Base-by-base conservation (phyloP, 257 asterid genomes). In the Cordia subcordata region DNA sequence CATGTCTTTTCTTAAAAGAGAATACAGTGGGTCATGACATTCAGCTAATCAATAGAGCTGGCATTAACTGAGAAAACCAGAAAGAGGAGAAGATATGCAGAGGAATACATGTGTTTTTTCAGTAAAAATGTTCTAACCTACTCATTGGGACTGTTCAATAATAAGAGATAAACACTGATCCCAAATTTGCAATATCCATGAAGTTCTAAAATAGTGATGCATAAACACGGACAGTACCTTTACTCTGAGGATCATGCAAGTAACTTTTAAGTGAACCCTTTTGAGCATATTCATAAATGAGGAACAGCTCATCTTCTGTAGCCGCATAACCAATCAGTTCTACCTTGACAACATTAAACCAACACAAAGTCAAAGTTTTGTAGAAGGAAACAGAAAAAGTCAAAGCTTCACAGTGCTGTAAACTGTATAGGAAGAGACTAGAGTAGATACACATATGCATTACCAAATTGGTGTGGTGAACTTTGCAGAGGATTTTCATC, bases 401-500 rank as follows among this genome's bases (percentile, higher is more conserved):
- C 67, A 18, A 13, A 35, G 13, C n/a, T 58, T 19, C 33, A 11
- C 50, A 32, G 58, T 53, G 53, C 16, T 53, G 66, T 62, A 64
- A 27, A 27, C 35, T 27, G 6, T 27, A 27, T 27, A 39, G 33
- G 51, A 27, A 17, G 49, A 44, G 21, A 38, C 15, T 40, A 12
- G 38, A 56, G 70, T 17, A 42, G 12, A 27, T 27, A 6, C 6
- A 18, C 35, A 16, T 40, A 57, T 61, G 75, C 58, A 66, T 75
- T 86, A 93, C 99, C 99, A 93, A 70, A 77, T 93, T 93, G 16
- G 94, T 69, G 63, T 93, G 99, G 71, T 93, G 99, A 76, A 93
- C 99, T 83, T 83, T 93, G 90, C 99, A 93, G 4, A 93, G 82
- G 73, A 93, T 93, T 82, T 93, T 93, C 94, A 85, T 88, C 82